These are phyloP conservation scores for Colletotrichum lini DNA, from an alignment of 2,329 filamentous ascomycete species.

Conservation along the genomic window DNA sequence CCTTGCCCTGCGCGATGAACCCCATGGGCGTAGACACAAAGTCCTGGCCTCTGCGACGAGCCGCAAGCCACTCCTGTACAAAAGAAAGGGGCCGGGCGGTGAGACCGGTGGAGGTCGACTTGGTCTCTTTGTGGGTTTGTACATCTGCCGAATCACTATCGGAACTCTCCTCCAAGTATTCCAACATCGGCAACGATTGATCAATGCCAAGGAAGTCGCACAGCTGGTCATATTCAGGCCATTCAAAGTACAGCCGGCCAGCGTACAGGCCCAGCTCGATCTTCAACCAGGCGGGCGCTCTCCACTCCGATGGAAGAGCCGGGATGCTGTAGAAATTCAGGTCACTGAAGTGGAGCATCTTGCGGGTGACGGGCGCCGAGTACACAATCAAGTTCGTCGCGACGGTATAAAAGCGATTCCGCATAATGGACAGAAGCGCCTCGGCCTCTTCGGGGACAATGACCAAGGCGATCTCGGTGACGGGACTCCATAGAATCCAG, in stretches of 20 bases:
- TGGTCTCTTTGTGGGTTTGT: neutral
- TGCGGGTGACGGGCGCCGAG: slow-evolving; percentile 70
- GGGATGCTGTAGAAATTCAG: slow-evolving; percentile 69
- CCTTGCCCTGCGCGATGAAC: slow-evolving; percentile 66
- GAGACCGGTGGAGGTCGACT: slow-evolving; percentile 36
- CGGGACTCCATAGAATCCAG: slow-evolving; percentile 73
- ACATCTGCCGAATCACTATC: slow-evolving; percentile 6
- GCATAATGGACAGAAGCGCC: slow-evolving; percentile 62
- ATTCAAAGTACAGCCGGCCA: slow-evolving; percentile 73
- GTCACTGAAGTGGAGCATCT: slow-evolving; percentile 72
- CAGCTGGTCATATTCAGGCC: slow-evolving; percentile 58
- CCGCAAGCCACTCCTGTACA: slow-evolving; percentile 69
- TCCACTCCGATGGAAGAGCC: slow-evolving; percentile 54
- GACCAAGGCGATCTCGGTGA: slow-evolving; percentile 64
- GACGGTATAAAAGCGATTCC: slow-evolving; percentile 50
- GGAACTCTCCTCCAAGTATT: slow-evolving; percentile 18
- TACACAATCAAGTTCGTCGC: slow-evolving; percentile 68
- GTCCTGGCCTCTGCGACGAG: slow-evolving; percentile 69
- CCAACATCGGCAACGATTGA: slow-evolving; percentile 14
- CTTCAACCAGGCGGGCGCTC: slow-evolving; percentile 65
- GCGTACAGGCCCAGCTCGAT: slow-evolving; percentile 73
- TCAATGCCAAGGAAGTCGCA: slow-evolving; percentile 51
- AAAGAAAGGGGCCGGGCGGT: slow-evolving; percentile 59
- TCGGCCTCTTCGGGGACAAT: slow-evolving; percentile 77
- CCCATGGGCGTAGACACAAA: slow-evolving; percentile 73